These are phyloP conservation scores for Perilla frutescens DNA, from an alignment of 257 asterid genomes.

Conservation along the genomic window DNA sequence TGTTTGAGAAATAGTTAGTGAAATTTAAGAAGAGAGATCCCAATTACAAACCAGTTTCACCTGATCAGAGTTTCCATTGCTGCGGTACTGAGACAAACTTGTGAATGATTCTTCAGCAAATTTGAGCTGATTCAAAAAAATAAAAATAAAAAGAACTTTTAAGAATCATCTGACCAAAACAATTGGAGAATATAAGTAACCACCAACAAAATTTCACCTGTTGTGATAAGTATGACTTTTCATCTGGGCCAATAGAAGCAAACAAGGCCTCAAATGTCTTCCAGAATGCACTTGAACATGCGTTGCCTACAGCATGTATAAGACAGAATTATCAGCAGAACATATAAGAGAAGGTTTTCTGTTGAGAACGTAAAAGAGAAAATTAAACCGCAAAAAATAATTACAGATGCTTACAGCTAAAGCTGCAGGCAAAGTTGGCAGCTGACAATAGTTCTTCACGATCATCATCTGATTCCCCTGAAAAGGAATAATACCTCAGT, in stretches of 20 bases:
- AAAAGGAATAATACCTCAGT: slow-evolving; percentile 27
- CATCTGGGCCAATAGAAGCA: slow-evolving; percentile 69
- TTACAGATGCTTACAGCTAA: slow-evolving; percentile 56
- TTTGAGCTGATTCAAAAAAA: slow-evolving; percentile 61
- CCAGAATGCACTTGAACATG: slow-evolving; percentile 87
- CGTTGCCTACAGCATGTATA: slow-evolving; percentile 59
- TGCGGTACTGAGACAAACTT: slow-evolving; percentile 47
- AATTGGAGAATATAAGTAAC: slow-evolving; percentile 32
- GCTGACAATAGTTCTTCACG: slow-evolving; percentile 82
- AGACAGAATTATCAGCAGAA: slow-evolving; percentile 21
- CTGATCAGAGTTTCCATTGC: slow-evolving; percentile 47
- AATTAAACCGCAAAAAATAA: slow-evolving; percentile 13
- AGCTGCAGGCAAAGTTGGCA: slow-evolving; percentile 71
- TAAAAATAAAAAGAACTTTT: slow-evolving; percentile 19
- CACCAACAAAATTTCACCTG: slow-evolving; percentile 57
- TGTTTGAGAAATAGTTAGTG: slow-evolving; percentile 11
- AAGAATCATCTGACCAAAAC: slow-evolving; percentile 24
- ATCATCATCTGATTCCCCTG: slow-evolving; percentile 95
- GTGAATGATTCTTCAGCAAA: slow-evolving; percentile 60
- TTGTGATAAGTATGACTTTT: slow-evolving; percentile 57
- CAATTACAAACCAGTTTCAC: slow-evolving; percentile 44
- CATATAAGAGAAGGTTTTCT: slow-evolving; percentile 1
- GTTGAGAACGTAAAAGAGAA: background rate
- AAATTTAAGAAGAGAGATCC: slow-evolving; percentile 17
- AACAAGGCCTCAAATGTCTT: slow-evolving; percentile 72